Conservation (phyloP, 2,329 filamentous ascomycete species). For the Aspergillus novofumigatus region DNA sequence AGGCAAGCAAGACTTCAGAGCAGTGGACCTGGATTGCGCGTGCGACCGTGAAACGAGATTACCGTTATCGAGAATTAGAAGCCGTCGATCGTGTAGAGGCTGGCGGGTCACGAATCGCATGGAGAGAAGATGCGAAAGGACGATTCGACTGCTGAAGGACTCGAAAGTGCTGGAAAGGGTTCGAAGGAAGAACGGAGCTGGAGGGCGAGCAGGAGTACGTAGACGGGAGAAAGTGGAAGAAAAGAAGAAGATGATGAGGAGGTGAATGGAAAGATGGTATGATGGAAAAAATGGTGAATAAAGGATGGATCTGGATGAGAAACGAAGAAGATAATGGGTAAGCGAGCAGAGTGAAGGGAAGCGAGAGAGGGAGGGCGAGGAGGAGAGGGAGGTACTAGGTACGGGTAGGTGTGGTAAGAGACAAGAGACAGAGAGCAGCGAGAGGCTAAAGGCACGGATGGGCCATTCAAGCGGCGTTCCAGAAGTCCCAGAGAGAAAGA, state of each 20-base stretch:
- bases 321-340: constrained; percentile 8
- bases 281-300: constrained; percentile 2
- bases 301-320: constrained; percentile 4
- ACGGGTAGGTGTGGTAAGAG: no score
- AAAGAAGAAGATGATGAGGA: not conserved
- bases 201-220: not conserved
- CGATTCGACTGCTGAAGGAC: not conserved
- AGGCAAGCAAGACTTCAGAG: not conserved
- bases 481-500: constrained; percentile 21
- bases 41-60: constrained; percentile 22
- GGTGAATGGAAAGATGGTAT: no score
- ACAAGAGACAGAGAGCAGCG: constrained; percentile 3
- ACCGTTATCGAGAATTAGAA: constrained; percentile 17
- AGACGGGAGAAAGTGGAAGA: constrained; percentile 2
- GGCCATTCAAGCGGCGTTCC: constrained; percentile 24
- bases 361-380: constrained; percentile 9
- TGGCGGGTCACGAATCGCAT: constrained; percentile 20
- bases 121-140: constrained; percentile 6
- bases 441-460: constrained; percentile 22
- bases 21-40: constrained; percentile 18
- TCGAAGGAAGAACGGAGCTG: not conserved
- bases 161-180: not conserved
- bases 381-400: constrained; percentile 4
- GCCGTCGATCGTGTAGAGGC: constrained; percentile 15
- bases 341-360: constrained; percentile 6